phyloP scores from a whole-genome alignment of 108 stramenopile species.

The Conticribra guillardii region DNA sequence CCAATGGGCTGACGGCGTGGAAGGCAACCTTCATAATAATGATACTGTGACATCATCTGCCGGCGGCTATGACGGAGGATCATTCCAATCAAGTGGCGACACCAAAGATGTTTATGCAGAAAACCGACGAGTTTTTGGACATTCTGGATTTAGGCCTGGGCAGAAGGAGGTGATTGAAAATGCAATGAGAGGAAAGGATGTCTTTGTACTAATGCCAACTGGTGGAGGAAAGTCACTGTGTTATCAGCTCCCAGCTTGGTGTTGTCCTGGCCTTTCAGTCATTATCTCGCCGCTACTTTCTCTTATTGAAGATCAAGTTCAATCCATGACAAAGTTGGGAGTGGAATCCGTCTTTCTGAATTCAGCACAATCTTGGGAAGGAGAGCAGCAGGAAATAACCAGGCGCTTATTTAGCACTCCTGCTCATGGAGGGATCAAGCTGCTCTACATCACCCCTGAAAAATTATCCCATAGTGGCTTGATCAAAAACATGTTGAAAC shows the following conservation, averaged over 20 bases:
- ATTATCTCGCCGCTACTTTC: constrained; percentile 96
- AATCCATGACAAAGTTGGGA: constrained; percentile 80
- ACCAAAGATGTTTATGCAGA: constrained; percentile 67
- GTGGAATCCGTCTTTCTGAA: constrained; percentile 85
- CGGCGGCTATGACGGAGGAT: constrained; percentile 22
- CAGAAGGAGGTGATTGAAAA: constrained; percentile 91
- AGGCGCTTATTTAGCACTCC: constrained; percentile 59
- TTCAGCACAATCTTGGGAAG: constrained; percentile 81
- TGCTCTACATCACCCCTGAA: constrained; percentile 99
- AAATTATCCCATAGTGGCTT: constrained; percentile 80
- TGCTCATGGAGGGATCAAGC: constrained; percentile 86
- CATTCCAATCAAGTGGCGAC: constrained; percentile 4
- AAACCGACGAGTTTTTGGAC: constrained; percentile 86
- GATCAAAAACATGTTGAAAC: constrained; percentile 75
- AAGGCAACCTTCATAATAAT: constrained; percentile 38
- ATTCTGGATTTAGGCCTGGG: constrained; percentile 86
- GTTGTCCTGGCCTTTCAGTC: constrained; percentile 91
- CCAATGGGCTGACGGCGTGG: constrained; percentile 86
- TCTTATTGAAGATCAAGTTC: constrained; percentile 98
- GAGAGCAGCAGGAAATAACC: constrained; percentile 71
- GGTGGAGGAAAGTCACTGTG: constrained; percentile 92
- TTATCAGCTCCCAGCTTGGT: constrained; percentile 97
- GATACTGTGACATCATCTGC: neutral
- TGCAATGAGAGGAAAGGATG: constrained; percentile 91
- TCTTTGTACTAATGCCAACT: constrained; percentile 99